Evolutionary conservation across 2,329 filamentous ascomycete species (phyloP), one percentile per base, ranked within the genome.

Genomic region (Colletotrichum eremochloae): DNA sequence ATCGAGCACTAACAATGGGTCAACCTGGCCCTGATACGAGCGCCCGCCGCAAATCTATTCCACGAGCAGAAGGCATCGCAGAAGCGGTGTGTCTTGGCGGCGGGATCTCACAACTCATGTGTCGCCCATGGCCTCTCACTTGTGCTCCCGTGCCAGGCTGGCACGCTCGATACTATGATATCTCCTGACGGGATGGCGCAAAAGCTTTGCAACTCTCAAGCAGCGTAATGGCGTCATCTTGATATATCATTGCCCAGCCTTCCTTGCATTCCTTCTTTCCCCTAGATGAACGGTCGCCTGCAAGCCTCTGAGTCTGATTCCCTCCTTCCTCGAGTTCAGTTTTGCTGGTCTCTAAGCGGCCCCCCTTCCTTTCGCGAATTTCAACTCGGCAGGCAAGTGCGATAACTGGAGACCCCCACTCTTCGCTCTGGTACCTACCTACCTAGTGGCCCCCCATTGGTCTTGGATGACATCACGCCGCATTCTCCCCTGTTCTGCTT

Each of bases 21-120:
- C 68, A 60, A 56, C 24, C 29, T 36, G 53, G 40, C 18, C 40
- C 55, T 29, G 44, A 70, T 65, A 72, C 70, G 70, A 72, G 70
- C 24, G 63, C 48, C 55, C 40, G n/a, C 66, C 55, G 66, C 55
- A 50, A 70, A 72, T 72, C 70, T 60, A 69, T 72, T 65, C 70
- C 70, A 38, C 33, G 66, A 72, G 46, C 61, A 61, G 70, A 57
- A 65, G 40, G 24, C 46, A 33, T 70, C 66, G 66, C 66, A 65
- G 55, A 65, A 50, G 36, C 55, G 55, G 61, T 36, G 70, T 63
- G 60, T 65, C 67, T 72, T 72, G 61, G 66, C 67, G 38, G 40
- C 31, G 14, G 40, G 9, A 31, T 33, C 24, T 44, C 12, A 11
- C 36, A 58, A 15, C 24, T 20, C 36, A 5, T 38, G 7, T 31